Conservation (phyloP, 345 rosid species). For the Punica granatum region DNA sequence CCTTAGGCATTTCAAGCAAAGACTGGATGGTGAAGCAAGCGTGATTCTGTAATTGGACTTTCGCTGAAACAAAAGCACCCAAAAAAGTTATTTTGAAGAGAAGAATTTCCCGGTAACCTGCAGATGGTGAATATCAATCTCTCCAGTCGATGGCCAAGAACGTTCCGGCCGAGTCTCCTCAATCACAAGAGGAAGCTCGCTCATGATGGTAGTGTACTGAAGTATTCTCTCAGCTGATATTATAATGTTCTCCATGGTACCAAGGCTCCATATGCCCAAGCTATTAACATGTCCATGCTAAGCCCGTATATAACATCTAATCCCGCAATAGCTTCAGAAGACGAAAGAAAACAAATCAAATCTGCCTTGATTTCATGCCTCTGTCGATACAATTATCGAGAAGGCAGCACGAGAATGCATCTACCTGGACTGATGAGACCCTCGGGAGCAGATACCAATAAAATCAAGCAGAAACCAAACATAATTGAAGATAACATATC, state of each 20-base stretch:
- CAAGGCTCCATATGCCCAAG: constrained; percentile 62
- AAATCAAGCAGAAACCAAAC: constrained; percentile 59
- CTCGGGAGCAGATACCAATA: constrained; percentile 55
- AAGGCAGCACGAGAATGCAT: neutral
- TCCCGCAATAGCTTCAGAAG: constrained; percentile 60
- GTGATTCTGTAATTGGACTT: neutral
- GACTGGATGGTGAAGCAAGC: no score
- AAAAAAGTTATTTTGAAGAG: no score
- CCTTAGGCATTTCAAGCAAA: no score
- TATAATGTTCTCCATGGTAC: constrained; percentile 66
- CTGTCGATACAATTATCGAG: no score
- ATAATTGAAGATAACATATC: constrained; percentile 57
- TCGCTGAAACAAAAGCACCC: no score
- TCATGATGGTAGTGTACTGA: constrained; percentile 58
- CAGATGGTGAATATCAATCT: constrained; percentile 43
- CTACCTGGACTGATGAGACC: constrained; percentile 64
- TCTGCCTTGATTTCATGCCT: no score
- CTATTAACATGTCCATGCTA: constrained; percentile 58
- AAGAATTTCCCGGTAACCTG: constrained; percentile 36
- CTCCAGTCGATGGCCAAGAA: constrained; percentile 67
- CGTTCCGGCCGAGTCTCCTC: constrained; percentile 41
- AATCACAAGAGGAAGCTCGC: constrained; percentile 68
- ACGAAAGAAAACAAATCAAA: neutral
- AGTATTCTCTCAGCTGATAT: constrained; percentile 85
- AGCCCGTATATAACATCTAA: constrained; percentile 86